A percentile compares a stretch with the other conserved stretches of the same genome.
Evolutionary conservation across 495 filamentous ascomycete species (phyloP).

Genomic region (Hypoxylon cercidicola): DNA sequence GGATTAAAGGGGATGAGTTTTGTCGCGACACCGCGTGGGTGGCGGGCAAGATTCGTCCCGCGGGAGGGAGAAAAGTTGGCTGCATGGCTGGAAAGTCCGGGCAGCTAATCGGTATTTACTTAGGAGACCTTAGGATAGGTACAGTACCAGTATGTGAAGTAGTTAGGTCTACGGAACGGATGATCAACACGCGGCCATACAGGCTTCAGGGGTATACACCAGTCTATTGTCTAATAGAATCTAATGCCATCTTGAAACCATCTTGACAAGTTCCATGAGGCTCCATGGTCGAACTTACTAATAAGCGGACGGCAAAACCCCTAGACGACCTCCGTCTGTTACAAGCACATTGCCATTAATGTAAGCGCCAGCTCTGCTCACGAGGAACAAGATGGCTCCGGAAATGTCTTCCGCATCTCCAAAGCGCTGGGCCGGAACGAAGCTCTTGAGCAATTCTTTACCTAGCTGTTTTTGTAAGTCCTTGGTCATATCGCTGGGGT

Average conservation of each 20-base stretch:
- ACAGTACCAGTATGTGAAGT: too few relatives aligned
- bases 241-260: background rate
- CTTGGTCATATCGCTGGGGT: constrained; percentile 63
- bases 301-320: constrained; percentile 55
- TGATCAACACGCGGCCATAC: too few relatives aligned
- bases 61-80: constrained; percentile 26
- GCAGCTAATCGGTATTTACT: constrained; percentile 5
- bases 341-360: constrained; percentile 62
- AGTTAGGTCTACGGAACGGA: too few relatives aligned
- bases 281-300: constrained; percentile 23
- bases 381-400: constrained; percentile 60
- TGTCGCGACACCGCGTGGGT: constrained; percentile 27
- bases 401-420: constrained; percentile 63
- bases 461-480: constrained; percentile 27
- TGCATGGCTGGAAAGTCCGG: constrained; percentile 24
- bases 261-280: background rate
- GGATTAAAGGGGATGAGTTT: constrained; percentile 22
- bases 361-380: constrained; percentile 63
- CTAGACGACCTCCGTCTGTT: constrained; percentile 62
- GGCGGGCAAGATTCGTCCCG: constrained; percentile 30
- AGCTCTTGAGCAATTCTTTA: constrained; percentile 49
- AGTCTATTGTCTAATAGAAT: background rate
- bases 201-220: background rate
- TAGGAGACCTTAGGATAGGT: too few relatives aligned
- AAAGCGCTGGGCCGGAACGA: constrained; percentile 60